Conservation (phyloP, 2,329 filamentous ascomycete genomes). For the Diaporthe amygdali region DNA sequence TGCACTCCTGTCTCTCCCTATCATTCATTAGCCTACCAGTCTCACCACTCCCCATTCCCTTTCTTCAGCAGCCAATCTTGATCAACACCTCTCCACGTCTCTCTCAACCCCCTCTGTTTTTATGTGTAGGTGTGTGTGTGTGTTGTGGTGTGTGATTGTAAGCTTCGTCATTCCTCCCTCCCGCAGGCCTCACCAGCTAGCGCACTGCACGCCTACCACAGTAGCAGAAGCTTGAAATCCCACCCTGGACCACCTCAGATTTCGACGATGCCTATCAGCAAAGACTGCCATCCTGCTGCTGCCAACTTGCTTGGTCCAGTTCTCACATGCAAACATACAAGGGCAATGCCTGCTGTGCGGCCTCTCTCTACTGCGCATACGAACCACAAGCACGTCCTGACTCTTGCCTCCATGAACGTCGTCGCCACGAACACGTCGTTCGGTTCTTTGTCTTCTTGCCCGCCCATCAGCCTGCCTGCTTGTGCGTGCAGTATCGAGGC, state of each 20-base stretch:
- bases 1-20: background rate
- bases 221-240: background rate
- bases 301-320: background rate
- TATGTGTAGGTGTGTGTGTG: too few species aligned
- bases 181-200: background rate
- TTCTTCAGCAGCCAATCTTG: background rate
- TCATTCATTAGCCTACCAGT: background rate
- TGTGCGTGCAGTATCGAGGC: background rate
- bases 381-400: background rate
- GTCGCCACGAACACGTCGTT: background rate
- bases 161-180: background rate
- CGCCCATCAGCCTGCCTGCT: background rate
- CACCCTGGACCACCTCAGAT: background rate
- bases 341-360: constrained; percentile 12
- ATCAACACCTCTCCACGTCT: too few species aligned
- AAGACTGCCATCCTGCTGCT: constrained; percentile 2
- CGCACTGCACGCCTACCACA: background rate
- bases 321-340: background rate
- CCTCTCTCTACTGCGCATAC: background rate
- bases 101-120: too few species aligned
- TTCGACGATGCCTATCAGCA: background rate
- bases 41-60: background rate
- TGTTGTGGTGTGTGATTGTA: too few species aligned
- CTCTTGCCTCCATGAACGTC: background rate
- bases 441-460: background rate